A percentile compares a stretch with the other conserved stretches of the same genome.
Conservation (phyloP, 2,329 filamentous ascomycete genomes). For the Botryotinia calthae region DNA sequence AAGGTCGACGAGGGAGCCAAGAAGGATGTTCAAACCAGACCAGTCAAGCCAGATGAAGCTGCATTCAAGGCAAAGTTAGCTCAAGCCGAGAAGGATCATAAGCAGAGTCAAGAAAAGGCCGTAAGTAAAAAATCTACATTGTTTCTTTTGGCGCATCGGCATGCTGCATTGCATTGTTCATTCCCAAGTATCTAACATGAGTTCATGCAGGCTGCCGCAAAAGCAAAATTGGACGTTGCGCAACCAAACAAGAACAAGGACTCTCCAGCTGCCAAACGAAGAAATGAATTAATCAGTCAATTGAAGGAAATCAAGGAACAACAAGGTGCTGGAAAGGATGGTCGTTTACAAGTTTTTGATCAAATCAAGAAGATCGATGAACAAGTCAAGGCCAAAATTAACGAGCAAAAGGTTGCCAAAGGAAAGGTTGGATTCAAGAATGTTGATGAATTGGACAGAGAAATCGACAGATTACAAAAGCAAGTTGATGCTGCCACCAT, state of each 20-base stretch:
- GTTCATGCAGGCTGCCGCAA: slow-evolving; percentile 71
- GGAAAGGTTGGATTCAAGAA: slow-evolving; percentile 82
- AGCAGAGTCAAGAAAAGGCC: slow-evolving; percentile 68
- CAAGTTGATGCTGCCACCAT: slow-evolving; percentile 86
- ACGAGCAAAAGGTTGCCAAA: slow-evolving; percentile 83
- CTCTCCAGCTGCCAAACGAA: slow-evolving; percentile 75
- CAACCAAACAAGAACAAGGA: slow-evolving; percentile 76
- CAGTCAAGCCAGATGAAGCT: slow-evolving; percentile 84
- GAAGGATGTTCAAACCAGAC: slow-evolving; percentile 43
- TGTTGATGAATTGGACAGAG: slow-evolving; percentile 79
- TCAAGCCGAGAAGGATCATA: slow-evolving; percentile 83
- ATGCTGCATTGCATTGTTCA: slow-evolving; percentile 17
- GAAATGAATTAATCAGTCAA: slow-evolving; percentile 80
- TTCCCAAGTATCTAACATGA: slow-evolving; percentile 23
- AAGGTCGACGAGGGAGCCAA: slow-evolving; percentile 40
- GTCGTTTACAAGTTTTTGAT: slow-evolving; percentile 74
- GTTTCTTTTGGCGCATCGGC: slow-evolving; percentile 14
- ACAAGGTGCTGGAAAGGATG: slow-evolving; percentile 83
- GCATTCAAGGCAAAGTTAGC: slow-evolving; percentile 76
- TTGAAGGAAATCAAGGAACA: slow-evolving; percentile 80
- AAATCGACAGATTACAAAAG: slow-evolving; percentile 77
- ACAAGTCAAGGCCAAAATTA: slow-evolving; percentile 78
- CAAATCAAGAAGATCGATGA: slow-evolving; percentile 91
- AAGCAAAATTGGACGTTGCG: slow-evolving; percentile 82
- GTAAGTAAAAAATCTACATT: slow-evolving; percentile 45